A percentile compares a stretch with the other conserved stretches of the same genome.
phyloP scores from a whole-genome alignment of 2,329 filamentous ascomycete species.

The Penicillium janthinellum region DNA sequence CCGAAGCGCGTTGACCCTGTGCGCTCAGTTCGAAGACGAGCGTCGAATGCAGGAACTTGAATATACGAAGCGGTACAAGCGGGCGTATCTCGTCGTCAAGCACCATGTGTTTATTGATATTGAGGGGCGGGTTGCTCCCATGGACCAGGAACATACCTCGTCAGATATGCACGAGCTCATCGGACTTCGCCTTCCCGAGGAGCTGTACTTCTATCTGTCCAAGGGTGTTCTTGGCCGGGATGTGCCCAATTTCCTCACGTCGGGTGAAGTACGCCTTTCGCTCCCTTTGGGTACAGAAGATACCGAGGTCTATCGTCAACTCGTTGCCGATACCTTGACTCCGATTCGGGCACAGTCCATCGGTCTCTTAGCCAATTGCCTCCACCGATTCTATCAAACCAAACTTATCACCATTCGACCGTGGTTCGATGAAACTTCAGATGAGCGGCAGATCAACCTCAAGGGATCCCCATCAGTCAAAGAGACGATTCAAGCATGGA shows the following conservation, averaged over 20 bases:
- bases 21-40: slow-evolving; percentile 77
- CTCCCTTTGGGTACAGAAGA: slow-evolving; percentile 85
- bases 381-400: slow-evolving; percentile 81
- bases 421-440: slow-evolving; percentile 78
- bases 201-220: slow-evolving; percentile 88
- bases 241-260: slow-evolving; percentile 78
- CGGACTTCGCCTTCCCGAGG: slow-evolving; percentile 83
- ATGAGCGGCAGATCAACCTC: slow-evolving; percentile 67
- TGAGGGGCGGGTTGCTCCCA: slow-evolving; percentile 74
- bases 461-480: slow-evolving; percentile 56
- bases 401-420: slow-evolving; percentile 75
- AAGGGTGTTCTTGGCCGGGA: slow-evolving; percentile 77
- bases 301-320: slow-evolving; percentile 75
- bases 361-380: slow-evolving; percentile 73
- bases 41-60: slow-evolving; percentile 68
- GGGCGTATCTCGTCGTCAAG: slow-evolving; percentile 79
- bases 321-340: slow-evolving; percentile 74
- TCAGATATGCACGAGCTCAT: slow-evolving; percentile 86
- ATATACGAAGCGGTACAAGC: slow-evolving; percentile 85
- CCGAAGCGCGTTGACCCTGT: slow-evolving; percentile 72
- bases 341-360: slow-evolving; percentile 76
- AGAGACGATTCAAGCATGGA: slow-evolving; percentile 66
- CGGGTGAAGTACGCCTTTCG: slow-evolving; percentile 73
- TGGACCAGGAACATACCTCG: slow-evolving; percentile 73
- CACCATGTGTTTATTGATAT: slow-evolving; percentile 82